These are phyloP conservation scores for Suillus sp. DNA, from an alignment of 768 basidiomycete species.

Conservation along the genomic window DNA sequence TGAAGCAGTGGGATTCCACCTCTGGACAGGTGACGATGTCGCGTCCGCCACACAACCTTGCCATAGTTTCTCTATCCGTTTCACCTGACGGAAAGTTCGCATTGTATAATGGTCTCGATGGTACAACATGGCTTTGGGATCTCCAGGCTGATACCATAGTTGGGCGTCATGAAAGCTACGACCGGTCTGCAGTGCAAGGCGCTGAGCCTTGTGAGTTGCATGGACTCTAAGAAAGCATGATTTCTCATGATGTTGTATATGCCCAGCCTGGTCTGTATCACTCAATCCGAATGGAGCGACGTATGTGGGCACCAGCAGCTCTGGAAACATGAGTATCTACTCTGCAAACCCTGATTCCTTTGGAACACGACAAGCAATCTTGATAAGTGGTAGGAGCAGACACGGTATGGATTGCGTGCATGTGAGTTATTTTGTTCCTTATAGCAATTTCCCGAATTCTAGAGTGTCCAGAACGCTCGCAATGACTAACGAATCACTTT, in stretches of 20 bases:
- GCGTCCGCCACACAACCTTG: conserved; percentile 78
- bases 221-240: background rate
- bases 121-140: conserved; percentile 77
- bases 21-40: conserved; percentile 64
- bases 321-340: conserved; percentile 72
- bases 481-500: background rate
- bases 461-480: no score
- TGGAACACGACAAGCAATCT: conserved; percentile 57
- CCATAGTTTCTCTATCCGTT: conserved; percentile 78
- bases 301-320: conserved; percentile 72
- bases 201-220: conserved; percentile 67
- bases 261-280: conserved; percentile 80
- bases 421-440: conserved; percentile 44
- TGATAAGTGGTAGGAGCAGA: conserved; percentile 70
- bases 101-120: conserved; percentile 83
- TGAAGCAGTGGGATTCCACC: conserved; percentile 71
- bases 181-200: conserved; percentile 51
- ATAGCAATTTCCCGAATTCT: background rate
- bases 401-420: conserved; percentile 77
- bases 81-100: conserved; percentile 65
- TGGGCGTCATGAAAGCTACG: conserved; percentile 75
- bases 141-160: conserved; percentile 59
- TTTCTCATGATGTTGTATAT: conserved; percentile 10
- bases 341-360: conserved; percentile 70
- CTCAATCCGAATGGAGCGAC: conserved; percentile 73